phyloP scores from a whole-genome alignment of 192 early-diverging fungal species.

The Funneliformis geosporum region DNA sequence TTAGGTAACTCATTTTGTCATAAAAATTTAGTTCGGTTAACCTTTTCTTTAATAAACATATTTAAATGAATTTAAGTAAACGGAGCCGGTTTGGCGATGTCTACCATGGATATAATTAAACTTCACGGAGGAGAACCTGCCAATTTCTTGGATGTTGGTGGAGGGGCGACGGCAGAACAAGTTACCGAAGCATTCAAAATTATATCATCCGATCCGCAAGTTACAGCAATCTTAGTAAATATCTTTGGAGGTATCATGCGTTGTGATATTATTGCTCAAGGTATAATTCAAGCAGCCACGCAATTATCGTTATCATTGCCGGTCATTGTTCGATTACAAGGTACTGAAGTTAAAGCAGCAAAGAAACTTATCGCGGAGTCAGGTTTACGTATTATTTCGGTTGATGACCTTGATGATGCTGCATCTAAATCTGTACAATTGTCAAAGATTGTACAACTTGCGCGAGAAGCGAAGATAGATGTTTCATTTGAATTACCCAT shows the following conservation, averaged over 20 bases:
- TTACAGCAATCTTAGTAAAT: conserved; percentile 97
- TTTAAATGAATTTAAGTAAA: conserved; percentile 63
- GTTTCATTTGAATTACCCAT: conserved; percentile 67
- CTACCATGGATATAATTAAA: conserved; percentile 99
- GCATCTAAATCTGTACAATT: conserved; percentile 85
- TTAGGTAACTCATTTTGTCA: conserved; percentile 58
- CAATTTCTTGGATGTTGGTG: conserved; percentile 99
- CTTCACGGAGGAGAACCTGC: conserved; percentile 97
- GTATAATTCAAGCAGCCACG: conserved; percentile 93
- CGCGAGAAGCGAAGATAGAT: conserved; percentile 70
- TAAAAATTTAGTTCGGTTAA: not conserved
- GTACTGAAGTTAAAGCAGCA: conserved; percentile 82
- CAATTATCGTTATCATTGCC: conserved; percentile 91
- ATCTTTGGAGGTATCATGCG: conserved; percentile 99
- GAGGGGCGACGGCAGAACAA: conserved; percentile 91
- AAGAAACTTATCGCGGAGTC: conserved; percentile 92
- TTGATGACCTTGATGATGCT: conserved; percentile 95
- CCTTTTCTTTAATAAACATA: not conserved
- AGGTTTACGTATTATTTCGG: conserved; percentile 88
- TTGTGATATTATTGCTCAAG: conserved; percentile 97
- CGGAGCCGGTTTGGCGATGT: conserved; percentile 98
- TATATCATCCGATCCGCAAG: conserved; percentile 94
- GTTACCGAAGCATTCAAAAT: conserved; percentile 99
- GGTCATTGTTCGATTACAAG: conserved; percentile 96
- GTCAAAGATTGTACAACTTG: conserved; percentile 79